Base-by-base conservation (phyloP, 2,329 filamentous ascomycete species). In the Neonectria faginata region DNA sequence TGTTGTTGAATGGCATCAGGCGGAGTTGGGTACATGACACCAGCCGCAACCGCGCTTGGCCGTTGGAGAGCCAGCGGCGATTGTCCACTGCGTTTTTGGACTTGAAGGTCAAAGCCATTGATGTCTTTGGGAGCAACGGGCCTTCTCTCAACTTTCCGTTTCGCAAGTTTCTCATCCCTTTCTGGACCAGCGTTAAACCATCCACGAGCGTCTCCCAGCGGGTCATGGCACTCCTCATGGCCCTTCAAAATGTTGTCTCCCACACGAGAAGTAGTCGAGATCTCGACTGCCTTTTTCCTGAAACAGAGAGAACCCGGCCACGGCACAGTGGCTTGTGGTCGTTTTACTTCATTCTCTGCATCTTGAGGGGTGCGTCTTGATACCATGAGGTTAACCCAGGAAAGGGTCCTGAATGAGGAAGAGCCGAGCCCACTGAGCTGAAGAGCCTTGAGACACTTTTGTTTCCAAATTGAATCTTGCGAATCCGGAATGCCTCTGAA, bases 1-100 rank as follows among this genome's bases (percentile, higher is more conserved):
- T 83, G 82, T 44, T 88, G 82, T 44, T 88, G 88, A 18, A 90
- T 79, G 14, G 84, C 89, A 73, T 92, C 90, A 11, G 91, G 91
- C 2, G 91, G 91, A 6, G 91, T 93, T 9, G 89, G 90, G 74
- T 93, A 92, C 78, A 92, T 88, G 2, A 86, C 84, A 45, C 86
- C 85, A 25, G 81, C 78, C 6, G 80, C 77, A 12, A 79, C 75
- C 7, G 79, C 83, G 67, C 82, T 85, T 41, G 84, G 78, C 70
- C 86, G 81, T 66, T 86, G 82, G 7, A 86, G 70, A 16, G 81
- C 79, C 20, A 85, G 69, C 7, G 87, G 85, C 8, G 88, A 88
- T 54, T 86, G 81, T 1, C 82, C 85, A 66, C 81, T 86, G 25
- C 83, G 70, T 56, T 69, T 77, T 76, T 79, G 62, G 76, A 80